Conservation (phyloP, 805 yeast genomes). For the Danielia oregonensis region DNA sequence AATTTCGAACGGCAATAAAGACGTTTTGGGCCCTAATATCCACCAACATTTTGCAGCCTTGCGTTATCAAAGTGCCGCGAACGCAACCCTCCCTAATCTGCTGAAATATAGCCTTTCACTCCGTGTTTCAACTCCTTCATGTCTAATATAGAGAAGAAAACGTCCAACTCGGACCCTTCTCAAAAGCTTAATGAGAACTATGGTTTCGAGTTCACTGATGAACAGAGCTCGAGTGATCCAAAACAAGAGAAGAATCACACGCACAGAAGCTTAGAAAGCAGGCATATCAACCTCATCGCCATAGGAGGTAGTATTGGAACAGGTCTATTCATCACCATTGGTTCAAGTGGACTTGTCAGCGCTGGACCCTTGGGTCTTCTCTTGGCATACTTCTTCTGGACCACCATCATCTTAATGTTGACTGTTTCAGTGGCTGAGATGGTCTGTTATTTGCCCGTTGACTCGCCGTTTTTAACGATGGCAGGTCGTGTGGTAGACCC, state of each 20-base stretch:
- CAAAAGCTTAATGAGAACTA: slow-evolving; percentile 6
- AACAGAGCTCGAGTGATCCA: slow-evolving; percentile 4
- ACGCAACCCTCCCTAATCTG: too few relatives aligned
- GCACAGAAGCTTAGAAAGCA: slow-evolving; percentile 15
- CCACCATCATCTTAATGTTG: slow-evolving; percentile 25
- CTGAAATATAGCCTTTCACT: too few relatives aligned
- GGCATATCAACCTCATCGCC: slow-evolving; percentile 38
- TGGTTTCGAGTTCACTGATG: slow-evolving; percentile 8
- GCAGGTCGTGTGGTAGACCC: slow-evolving; percentile 38
- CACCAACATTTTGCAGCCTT: too few relatives aligned
- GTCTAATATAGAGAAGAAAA: slow-evolving; percentile 7
- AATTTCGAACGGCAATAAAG: too few relatives aligned
- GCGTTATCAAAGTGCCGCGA: too few relatives aligned
- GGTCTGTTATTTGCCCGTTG: slow-evolving; percentile 34
- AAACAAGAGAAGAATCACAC: slow-evolving; percentile 9
- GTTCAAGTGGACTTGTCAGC: slow-evolving; percentile 24
- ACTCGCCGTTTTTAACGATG: slow-evolving; percentile 35
- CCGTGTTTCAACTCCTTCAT: background rate
- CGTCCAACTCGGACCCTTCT: slow-evolving; percentile 1
- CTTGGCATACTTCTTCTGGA: slow-evolving; percentile 30
- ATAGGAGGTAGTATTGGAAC: slow-evolving; percentile 42
- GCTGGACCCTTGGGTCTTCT: slow-evolving; percentile 36
- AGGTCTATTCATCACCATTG: slow-evolving; percentile 35
- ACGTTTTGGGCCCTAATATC: too few relatives aligned
- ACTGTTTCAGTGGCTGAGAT: slow-evolving; percentile 37